Percentiles rank a stretch among this genome's conserved stretches.
Evolutionary conservation across 2,329 filamentous ascomycete genomes (phyloP).

Genomic region (Cladosporium sp.): DNA sequence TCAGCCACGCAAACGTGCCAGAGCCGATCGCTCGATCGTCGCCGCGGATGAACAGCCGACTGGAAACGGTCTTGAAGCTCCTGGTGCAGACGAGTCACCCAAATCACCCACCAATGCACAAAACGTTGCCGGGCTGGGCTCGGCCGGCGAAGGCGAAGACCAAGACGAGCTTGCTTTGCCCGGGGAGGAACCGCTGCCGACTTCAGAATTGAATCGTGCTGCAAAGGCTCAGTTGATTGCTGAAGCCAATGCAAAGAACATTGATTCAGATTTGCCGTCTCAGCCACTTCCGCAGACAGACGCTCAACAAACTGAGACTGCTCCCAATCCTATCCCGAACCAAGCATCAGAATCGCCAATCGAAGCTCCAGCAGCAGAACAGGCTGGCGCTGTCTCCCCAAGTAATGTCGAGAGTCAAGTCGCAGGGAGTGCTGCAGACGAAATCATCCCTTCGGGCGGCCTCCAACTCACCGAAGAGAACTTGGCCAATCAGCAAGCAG

Average conservation of each 20-base stretch:
- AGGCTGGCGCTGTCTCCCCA: not conserved
- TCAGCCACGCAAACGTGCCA: constrained; percentile 15
- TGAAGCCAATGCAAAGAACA: constrained; percentile 18
- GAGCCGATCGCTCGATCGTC: not conserved
- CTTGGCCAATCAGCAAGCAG: constrained; percentile 37
- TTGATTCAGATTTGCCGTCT: not conserved
- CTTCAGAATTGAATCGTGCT: constrained; percentile 30
- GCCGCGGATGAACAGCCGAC: not conserved
- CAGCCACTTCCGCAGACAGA: not conserved
- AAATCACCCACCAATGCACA: not conserved
- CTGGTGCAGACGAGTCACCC: not conserved
- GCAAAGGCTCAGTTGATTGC: constrained; percentile 28
- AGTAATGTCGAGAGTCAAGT: not conserved
- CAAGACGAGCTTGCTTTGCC: not conserved
- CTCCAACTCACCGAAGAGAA: constrained; percentile 37
- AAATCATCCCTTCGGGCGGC: constrained; percentile 8
- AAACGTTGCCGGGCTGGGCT: not conserved
- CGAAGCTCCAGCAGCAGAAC: not conserved
- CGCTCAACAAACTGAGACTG: not conserved
- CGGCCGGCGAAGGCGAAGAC: not conserved
- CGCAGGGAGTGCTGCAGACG: not conserved
- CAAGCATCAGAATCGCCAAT: not conserved
- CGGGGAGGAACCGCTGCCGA: constrained; percentile 22
- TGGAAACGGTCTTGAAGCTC: not conserved
- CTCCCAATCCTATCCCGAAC: no score